These are phyloP conservation scores for Limnomonas spitsbergensis DNA, from an alignment of 139 green algal genomes.

Conservation along the genomic window DNA sequence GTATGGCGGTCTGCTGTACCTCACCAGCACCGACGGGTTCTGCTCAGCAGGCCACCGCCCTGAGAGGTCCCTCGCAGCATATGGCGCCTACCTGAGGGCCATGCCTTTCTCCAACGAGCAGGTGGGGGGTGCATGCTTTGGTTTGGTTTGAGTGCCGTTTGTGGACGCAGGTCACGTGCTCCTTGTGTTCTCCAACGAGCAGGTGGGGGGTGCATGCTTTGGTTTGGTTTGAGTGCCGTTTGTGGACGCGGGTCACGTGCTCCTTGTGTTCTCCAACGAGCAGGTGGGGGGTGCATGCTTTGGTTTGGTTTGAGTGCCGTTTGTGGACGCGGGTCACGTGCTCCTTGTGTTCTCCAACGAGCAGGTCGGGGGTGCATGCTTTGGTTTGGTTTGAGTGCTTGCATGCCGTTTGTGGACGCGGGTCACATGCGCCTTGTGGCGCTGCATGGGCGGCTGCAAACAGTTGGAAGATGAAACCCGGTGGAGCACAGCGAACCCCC, in stretches of 20 bases:
- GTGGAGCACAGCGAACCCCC: too few species aligned
- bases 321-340: too few species aligned
- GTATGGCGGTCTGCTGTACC: constrained; percentile 64
- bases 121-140: constrained; percentile 18
- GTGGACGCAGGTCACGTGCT: too few species aligned
- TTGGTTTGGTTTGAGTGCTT: too few species aligned
- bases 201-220: constrained; percentile 25
- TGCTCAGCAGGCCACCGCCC: constrained; percentile 38
- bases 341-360: constrained; percentile 55
- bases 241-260: too few species aligned
- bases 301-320: too few species aligned
- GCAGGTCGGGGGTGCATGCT: constrained; percentile 30
- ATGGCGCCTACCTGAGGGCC: constrained; percentile 43
- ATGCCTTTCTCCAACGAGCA: constrained; percentile 51
- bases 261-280: constrained; percentile 53
- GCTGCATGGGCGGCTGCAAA: too few species aligned
- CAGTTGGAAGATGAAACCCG: too few species aligned
- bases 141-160: too few species aligned
- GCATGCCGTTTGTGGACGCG: too few species aligned
- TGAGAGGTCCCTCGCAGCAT: constrained; percentile 39
- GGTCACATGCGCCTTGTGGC: too few species aligned
- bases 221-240: too few species aligned
- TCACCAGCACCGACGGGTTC: constrained; percentile 65
- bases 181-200: constrained; percentile 53
- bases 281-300: constrained; percentile 28